These are phyloP conservation scores for Grifola frondosa DNA, from an alignment of 1,284 basidiomycete genomes.

Conservation along the genomic window DNA sequence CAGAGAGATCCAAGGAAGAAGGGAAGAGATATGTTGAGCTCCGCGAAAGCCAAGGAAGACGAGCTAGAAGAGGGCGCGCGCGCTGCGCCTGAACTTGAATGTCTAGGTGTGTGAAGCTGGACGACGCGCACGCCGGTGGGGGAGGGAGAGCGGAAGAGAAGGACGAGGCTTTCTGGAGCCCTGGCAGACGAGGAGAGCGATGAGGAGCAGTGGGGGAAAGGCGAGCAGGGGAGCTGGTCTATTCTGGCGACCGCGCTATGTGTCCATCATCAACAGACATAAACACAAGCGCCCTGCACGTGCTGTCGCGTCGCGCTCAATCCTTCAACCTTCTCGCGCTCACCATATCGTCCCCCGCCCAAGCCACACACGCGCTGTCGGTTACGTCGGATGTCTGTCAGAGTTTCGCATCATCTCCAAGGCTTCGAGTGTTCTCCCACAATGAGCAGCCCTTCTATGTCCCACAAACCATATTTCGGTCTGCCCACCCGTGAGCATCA, in stretches of 20 bases:
- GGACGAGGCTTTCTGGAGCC: slow-evolving; percentile 18
- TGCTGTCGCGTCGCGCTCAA: no score
- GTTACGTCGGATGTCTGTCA: no score
- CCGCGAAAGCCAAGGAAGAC: neutral
- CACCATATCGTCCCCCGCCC: no score
- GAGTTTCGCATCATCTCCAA: no score
- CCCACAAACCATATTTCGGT: no score
- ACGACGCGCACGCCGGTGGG: neutral
- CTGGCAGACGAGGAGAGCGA: slow-evolving; percentile 4
- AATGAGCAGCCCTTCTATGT: no score
- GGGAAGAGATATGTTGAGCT: neutral
- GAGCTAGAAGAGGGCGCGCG: slow-evolving; percentile 6
- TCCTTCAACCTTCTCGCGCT: no score
- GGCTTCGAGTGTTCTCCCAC: no score
- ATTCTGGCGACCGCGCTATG: slow-evolving; percentile 2
- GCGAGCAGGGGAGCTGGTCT: slow-evolving; percentile 8
- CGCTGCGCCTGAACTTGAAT: slow-evolving; percentile 10
- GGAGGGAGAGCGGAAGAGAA: slow-evolving; percentile 1
- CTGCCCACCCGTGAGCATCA: no score
- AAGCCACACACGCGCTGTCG: no score
- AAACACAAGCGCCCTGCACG: slow-evolving; percentile 6
- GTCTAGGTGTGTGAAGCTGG: no score
- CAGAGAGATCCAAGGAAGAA: neutral
- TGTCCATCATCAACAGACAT: slow-evolving; percentile 10
- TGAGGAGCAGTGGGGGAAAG: slow-evolving; percentile 4